Conservation (phyloP, 2,329 filamentous ascomycete species). For the Trichoderma simmonsii region DNA sequence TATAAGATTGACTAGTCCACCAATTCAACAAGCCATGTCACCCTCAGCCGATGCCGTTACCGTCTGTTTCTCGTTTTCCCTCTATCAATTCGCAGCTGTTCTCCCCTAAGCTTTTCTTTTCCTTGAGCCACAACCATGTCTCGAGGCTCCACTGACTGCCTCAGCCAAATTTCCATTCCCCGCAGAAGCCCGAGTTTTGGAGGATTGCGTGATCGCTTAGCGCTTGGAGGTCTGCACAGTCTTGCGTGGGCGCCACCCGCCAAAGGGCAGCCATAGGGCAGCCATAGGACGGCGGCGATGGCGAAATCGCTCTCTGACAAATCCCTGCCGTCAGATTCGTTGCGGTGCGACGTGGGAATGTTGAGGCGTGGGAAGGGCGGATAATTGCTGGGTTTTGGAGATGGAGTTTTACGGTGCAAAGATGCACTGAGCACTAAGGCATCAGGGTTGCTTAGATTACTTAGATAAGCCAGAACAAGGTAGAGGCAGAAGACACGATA, state of each 20-base stretch:
- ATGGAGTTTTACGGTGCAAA: neutral
- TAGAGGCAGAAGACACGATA: neutral
- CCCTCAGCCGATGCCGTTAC: neutral
- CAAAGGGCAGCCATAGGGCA: neutral
- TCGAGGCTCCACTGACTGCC: constrained; percentile 16
- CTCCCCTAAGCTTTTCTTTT: neutral
- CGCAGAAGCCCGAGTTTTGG: constrained; percentile 26
- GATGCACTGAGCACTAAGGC: neutral
- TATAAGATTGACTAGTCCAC: constrained; percentile 8
- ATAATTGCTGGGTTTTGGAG: neutral
- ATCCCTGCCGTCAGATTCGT: constrained; percentile 25
- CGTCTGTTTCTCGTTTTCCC: neutral
- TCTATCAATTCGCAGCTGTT: neutral
- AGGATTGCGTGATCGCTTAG: constrained; percentile 38
- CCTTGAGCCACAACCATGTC: constrained; percentile 1
- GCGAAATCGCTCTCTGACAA: constrained; percentile 27
- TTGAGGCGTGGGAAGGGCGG: neutral
- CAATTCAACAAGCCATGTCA: neutral
- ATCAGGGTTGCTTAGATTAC: neutral
- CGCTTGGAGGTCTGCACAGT: constrained; percentile 21
- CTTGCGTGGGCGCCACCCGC: constrained; percentile 17
- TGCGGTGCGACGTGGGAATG: neutral
- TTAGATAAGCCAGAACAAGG: neutral
- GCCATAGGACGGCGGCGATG: constrained; percentile 20
- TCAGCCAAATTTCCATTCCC: constrained; percentile 24